Base-by-base conservation (phyloP, 2,329 filamentous ascomycete species). In the Dichotomopilus funicola region DNA sequence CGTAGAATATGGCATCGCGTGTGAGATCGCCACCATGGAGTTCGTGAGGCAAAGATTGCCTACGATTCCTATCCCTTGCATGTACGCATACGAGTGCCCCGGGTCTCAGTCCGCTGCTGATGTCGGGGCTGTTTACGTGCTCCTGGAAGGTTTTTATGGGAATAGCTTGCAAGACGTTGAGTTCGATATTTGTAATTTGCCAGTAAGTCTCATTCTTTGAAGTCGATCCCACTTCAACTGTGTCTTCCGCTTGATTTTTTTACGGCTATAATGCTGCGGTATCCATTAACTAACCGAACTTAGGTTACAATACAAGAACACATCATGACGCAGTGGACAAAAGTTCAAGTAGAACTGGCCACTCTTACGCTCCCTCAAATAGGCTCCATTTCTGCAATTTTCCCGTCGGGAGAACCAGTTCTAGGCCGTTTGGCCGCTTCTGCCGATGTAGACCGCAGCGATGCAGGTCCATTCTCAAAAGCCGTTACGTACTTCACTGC, bases 111-210 rank as follows among this genome's bases (percentile, higher is more conserved):
- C 43, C 2, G 62, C 65, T 10, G 27, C 42, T 3, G 38, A 58
- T 12, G 62, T 50, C 4, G 65, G 65, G 1, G 61, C 61, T n/a
- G 2, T 41, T 1, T 67, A 66, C 48, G 66, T 67, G 63, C 61
- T 67, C 8, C 54, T 67, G 4, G 61, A 66, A 58, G 65, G 62
- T 6, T 66, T 66, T 46, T 58, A 60, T 36, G 63, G 62, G 2
- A 66, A 64, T 40, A 62, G 57, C 1, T 19, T 66, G 31, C 54
- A 62, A 41, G 63, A 65, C 48, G n/a, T 62, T 2, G 55, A 27
- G 27, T 48, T 47, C 8, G 55, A 63, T 44, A 53, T 65, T n/a
- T 64, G 54, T 35, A 43, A 43, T 33, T 42, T 67, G 11, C 52
- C 62, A 9, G 63, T 66, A 40, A 44, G 61, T 61, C 5, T 8